Base-by-base conservation (phyloP, 1,139 yeast genomes). In the Taphrina confusa region DNA sequence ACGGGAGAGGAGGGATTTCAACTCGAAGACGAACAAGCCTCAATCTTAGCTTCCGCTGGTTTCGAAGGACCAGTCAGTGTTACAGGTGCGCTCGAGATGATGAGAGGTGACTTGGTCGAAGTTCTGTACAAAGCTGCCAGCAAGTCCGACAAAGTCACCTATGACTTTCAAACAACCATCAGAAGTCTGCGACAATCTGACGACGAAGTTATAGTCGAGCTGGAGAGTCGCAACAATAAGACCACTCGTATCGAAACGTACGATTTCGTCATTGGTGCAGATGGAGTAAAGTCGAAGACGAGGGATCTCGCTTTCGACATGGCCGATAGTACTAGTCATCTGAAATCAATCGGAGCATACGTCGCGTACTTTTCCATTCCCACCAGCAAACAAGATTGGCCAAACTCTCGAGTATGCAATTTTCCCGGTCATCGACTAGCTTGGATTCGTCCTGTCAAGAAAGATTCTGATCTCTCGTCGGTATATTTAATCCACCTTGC, bases 21-120 rank as follows among this genome's bases (percentile, higher is more conserved):
- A 4, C 12, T 18, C 20, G 28, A 20, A 18, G 45, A 39, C 20
- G 28, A 39, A 6, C 12, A 5, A 6, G 28, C 14, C 2, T 9
- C 27, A n/a, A 18, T 23, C 2, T 18, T 20, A 2, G 45, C 25
- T 4, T 20, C 45, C 2, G 12, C 14, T n/a, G 11, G 6, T 6
- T 20, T 39, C 3, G 45, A 23, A 12, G 45, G 25, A 9, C 39
- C 39, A 2, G 8, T 34, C 20, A 34, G 39, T 20, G 11, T 39
- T 23, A 39, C 45, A 12, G 28, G 28, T 11, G 45, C 25, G 16
- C 25, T 20, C 9, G 45, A 39, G 28, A 39, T 39, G 28, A 39
- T 39, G 45, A n/a, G 45, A n/a, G 45, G 45, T 27, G 45, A 39
- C 45, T 18, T 39, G 20, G 25, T 18, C 45, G 45, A 39, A 6